A percentile compares a stretch with the other conserved stretches of the same genome.
These are phyloP conservation scores for Penicillium verrucosum DNA, from an alignment of 2,329 filamentous ascomycete species.

Conservation along the genomic window DNA sequence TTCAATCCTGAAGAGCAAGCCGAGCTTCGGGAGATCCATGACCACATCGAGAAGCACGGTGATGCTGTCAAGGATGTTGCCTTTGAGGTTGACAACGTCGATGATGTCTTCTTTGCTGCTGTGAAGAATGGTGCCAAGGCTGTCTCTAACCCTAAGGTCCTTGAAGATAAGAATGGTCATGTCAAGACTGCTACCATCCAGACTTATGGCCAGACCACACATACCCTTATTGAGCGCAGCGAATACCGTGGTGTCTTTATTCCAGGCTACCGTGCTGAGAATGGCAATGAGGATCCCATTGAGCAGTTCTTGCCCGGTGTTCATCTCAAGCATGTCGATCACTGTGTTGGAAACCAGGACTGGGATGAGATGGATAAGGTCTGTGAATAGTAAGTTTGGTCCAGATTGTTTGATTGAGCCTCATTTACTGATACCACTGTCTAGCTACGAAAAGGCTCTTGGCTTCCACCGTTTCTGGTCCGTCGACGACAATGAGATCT, in stretches of 20 bases:
- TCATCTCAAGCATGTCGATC: slow-evolving; percentile 74
- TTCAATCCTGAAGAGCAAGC: slow-evolving; percentile 55
- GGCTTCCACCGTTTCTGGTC: slow-evolving; percentile 97
- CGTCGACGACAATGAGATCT: slow-evolving; percentile 89
- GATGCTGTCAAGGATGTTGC: slow-evolving; percentile 94
- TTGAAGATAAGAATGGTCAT: slow-evolving; percentile 59
- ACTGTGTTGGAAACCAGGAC: slow-evolving; percentile 96
- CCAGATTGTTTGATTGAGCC: too few species aligned
- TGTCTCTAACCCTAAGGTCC: slow-evolving; percentile 53
- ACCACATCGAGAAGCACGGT: slow-evolving; percentile 80
- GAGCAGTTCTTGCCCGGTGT: slow-evolving; percentile 58
- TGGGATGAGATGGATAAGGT: slow-evolving; percentile 79
- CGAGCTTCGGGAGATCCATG: slow-evolving; percentile 71
- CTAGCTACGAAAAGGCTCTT: slow-evolving; percentile 78
- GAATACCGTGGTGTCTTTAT: slow-evolving; percentile 74
- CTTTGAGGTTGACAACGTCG: slow-evolving; percentile 88
- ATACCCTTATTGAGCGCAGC: slow-evolving; percentile 76
- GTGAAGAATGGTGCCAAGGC: slow-evolving; percentile 50
- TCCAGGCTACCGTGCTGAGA: slow-evolving; percentile 68
- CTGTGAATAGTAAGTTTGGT: slow-evolving; percentile 54
- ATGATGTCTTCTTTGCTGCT: slow-evolving; percentile 72
- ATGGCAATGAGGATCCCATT: slow-evolving; percentile 48
- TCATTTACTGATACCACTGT: slow-evolving; percentile 6
- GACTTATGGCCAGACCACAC: slow-evolving; percentile 93
- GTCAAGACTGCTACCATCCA: slow-evolving; percentile 75